Percentiles rank a stretch among this genome's conserved stretches.
phyloP scores from a whole-genome alignment of 805 yeast species.

The Teunomyces aglyptinius region DNA sequence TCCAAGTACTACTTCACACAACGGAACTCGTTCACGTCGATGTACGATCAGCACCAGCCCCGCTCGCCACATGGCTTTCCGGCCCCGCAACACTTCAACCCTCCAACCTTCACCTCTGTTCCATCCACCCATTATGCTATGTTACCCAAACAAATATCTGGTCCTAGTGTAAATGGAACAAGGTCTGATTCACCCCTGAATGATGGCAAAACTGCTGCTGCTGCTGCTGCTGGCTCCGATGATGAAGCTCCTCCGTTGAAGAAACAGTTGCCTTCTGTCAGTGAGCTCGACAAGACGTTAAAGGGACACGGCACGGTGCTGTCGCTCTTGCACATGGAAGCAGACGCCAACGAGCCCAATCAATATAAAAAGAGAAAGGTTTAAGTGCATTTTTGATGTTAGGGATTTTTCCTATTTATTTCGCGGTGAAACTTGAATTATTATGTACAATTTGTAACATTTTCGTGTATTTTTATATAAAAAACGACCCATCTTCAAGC shows the following conservation, averaged over 20 bases:
- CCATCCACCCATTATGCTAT: slow-evolving; percentile 4
- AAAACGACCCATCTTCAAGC: neutral
- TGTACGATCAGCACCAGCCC: slow-evolving; percentile 11
- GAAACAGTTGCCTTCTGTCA: slow-evolving; percentile 34
- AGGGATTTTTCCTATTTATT: neutral
- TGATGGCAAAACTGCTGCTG: neutral
- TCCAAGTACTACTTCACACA: slow-evolving; percentile 10
- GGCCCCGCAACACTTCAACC: neutral
- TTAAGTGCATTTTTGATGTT: neutral
- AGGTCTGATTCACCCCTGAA: neutral
- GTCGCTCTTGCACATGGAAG: neutral
- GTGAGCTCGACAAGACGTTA: slow-evolving; percentile 34
- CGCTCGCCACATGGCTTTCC: neutral
- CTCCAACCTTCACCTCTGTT: slow-evolving; percentile 1
- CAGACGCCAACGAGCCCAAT: slow-evolving; percentile 4
- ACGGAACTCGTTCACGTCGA: slow-evolving; percentile 20
- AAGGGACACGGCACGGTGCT: slow-evolving; percentile 10
- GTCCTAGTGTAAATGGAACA: slow-evolving; percentile 3
- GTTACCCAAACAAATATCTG: slow-evolving; percentile 3
- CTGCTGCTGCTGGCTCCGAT: neutral
- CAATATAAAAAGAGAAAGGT: slow-evolving; percentile 11
- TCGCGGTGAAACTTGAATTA: neutral
- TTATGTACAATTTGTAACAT: neutral
- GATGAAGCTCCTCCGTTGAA: slow-evolving; percentile 4
- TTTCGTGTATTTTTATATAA: neutral